phyloP scores from a whole-genome alignment of 371 early-diverging fungal genomes.

The Parasitella parasitica region DNA sequence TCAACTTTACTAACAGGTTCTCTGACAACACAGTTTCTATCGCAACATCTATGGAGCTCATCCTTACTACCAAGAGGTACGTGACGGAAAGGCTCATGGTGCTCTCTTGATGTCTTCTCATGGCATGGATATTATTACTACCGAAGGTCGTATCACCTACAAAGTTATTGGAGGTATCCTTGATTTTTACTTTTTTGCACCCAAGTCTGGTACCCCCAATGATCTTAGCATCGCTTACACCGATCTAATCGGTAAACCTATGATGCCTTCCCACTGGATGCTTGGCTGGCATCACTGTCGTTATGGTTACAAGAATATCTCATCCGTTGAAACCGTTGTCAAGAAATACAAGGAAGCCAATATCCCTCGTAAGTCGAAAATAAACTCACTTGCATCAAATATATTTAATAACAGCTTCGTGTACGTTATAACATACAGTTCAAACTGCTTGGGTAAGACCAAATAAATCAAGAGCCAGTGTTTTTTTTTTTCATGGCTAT shows the following conservation, averaged over 20 bases:
- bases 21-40: conserved; percentile 32
- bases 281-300: conserved; percentile 77
- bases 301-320: conserved; percentile 66
- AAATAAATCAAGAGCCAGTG: too few relatives aligned
- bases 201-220: conserved; percentile 47
- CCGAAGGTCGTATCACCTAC: conserved; percentile 56
- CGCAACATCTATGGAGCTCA: conserved; percentile 74
- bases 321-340: conserved; percentile 55
- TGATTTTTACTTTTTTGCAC: conserved; percentile 65
- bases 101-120: conserved; percentile 61
- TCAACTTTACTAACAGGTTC: too few relatives aligned
- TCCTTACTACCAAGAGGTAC: conserved; percentile 70
- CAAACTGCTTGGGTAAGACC: background rate
- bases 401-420: too few relatives aligned
- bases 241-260: conserved; percentile 66
- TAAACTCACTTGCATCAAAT: too few relatives aligned
- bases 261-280: conserved; percentile 59
- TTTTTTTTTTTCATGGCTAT: background rate
- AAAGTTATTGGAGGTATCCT: conserved; percentile 69
- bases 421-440: background rate
- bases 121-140: conserved; percentile 75
- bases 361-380: conserved; percentile 64
- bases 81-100: conserved; percentile 62
- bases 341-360: conserved; percentile 47
- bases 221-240: conserved; percentile 67